Evolutionary conservation across 768 basidiomycete species (phyloP), one percentile per base, ranked within the genome.

Genomic region (Lactarius hengduanensis): DNA sequence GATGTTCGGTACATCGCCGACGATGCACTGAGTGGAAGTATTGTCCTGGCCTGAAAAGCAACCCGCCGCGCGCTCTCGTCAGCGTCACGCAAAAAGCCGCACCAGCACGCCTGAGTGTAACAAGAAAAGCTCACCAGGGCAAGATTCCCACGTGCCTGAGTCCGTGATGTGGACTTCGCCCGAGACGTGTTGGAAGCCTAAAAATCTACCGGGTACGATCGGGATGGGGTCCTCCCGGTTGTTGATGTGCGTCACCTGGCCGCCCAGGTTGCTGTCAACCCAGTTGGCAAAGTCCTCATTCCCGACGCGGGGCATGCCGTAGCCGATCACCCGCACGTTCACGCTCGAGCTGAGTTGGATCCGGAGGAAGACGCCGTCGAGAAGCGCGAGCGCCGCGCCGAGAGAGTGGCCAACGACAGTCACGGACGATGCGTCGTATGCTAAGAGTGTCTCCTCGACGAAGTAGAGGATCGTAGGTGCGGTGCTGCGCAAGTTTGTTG

Each of bases 1-100:
- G 62, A 90, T 76, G 30, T 79, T 80, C 0, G 78, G 71, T 4
- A 87, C 86, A 59, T 82, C 82, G 2, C 86, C 87, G 26, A 80
- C 79, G 9, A 74, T 79, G 74, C 88, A 89, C 65, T 80, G 72
- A 4, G 56, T 67, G 66, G 80, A 83, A 6, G 80, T 70, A 71
- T 90, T 89, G 68, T 90, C 89, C 65, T 87, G 82, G 4, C 87
- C 84, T 85, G 60, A 41, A 59, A n/a, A n/a, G 45, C n/a, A 47
- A 47, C 45, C 45, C 45, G n/a, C 9, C 45, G 45, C 20, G 26
- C 0, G 26, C 13, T 11, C 30, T 43, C 18, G 32, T 60, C 43
- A 65, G 41, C 36, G n/a, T 34, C 40, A 7, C 4, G n/a, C 41
- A 18, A 41, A 41, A 41, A 41, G 41, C 41, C 16, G 45, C 45